phyloP scores from a whole-genome alignment of 129 eudicot species.

The Centrapalus pauciflorus region DNA sequence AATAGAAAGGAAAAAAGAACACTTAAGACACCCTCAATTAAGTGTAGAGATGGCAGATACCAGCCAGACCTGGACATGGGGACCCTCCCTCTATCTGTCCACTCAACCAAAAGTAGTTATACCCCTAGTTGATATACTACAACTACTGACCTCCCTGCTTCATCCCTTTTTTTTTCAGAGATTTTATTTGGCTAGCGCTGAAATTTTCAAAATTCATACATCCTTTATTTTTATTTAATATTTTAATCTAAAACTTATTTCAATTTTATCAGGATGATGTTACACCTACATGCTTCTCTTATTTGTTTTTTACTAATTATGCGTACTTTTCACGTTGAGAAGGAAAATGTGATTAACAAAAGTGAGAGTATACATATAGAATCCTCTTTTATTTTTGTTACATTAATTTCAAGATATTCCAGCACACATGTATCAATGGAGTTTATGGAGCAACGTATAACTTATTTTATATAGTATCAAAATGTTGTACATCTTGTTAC shows the following conservation, averaged over 20 bases:
- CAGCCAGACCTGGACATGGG: conserved; percentile 22
- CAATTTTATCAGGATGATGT: too few relatives aligned
- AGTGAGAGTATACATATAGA: too few relatives aligned
- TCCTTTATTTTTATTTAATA: not conserved
- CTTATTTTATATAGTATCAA: too few relatives aligned
- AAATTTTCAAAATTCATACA: not conserved
- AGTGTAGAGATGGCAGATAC: conserved; percentile 16
- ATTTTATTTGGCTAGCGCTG: not conserved
- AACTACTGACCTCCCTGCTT: conserved; percentile 21
- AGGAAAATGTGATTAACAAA: too few relatives aligned
- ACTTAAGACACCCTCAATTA: conserved; percentile 4
- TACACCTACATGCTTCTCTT: too few relatives aligned
- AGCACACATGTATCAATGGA: too few relatives aligned
- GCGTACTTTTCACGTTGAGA: too few relatives aligned
- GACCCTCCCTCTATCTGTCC: conserved; percentile 30
- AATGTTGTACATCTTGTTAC: too few relatives aligned
- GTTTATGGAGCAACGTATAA: too few relatives aligned
- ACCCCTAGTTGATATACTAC: conserved; percentile 27
- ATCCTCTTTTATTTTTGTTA: too few relatives aligned
- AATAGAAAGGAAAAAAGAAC: not conserved
- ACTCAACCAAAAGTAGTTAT: conserved; percentile 37
- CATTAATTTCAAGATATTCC: too few relatives aligned
- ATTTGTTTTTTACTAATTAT: too few relatives aligned
- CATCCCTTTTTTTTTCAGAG: conserved; percentile 22
- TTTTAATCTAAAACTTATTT: not conserved